A percentile compares a stretch with the other conserved stretches of the same genome.
These are phyloP conservation scores for Reutealis trisperma DNA, from an alignment of 345 rosid genomes.

Conservation along the genomic window DNA sequence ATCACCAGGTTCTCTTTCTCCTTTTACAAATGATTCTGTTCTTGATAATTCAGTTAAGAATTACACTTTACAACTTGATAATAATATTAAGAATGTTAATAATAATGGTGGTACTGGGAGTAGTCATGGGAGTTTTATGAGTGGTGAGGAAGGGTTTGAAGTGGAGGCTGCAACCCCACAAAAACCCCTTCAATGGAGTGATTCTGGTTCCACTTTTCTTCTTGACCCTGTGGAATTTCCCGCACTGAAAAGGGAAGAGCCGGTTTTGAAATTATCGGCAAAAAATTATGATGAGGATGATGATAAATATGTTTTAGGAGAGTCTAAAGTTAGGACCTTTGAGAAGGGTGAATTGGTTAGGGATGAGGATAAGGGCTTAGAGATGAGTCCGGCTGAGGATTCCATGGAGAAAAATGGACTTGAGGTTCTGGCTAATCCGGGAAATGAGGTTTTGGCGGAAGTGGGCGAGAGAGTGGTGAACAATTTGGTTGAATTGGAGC, in stretches of 20 bases:
- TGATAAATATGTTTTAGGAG: constrained; percentile 23
- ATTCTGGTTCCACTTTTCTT: constrained; percentile 13
- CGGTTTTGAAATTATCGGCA: constrained; percentile 14
- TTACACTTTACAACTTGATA: constrained; percentile 5
- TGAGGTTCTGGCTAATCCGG: constrained; percentile 36
- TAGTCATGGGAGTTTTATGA: constrained; percentile 41
- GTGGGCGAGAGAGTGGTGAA: constrained; percentile 15
- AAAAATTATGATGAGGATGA: constrained; percentile 27
- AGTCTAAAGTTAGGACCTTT: constrained; percentile 17
- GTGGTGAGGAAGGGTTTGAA: constrained; percentile 54
- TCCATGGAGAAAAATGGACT: constrained; percentile 27
- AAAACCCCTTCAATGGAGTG: background rate
- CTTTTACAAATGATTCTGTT: constrained; percentile 7
- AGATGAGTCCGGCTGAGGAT: constrained; percentile 23
- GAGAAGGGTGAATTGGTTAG: constrained; percentile 29
- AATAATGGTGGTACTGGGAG: background rate
- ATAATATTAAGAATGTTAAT: constrained; percentile 19
- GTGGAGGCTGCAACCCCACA: constrained; percentile 22
- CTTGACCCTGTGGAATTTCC: constrained; percentile 26
- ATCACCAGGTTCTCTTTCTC: constrained; percentile 51
- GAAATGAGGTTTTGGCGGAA: constrained; percentile 30
- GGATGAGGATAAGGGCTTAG: constrained; percentile 25
- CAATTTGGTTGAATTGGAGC: constrained; percentile 7
- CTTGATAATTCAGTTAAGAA: constrained; percentile 28
- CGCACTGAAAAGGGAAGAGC: constrained; percentile 26